A percentile compares a stretch with the other conserved stretches of the same genome.
Conservation (phyloP, 2,329 filamentous ascomycete species). For the Colletotrichum horii region DNA sequence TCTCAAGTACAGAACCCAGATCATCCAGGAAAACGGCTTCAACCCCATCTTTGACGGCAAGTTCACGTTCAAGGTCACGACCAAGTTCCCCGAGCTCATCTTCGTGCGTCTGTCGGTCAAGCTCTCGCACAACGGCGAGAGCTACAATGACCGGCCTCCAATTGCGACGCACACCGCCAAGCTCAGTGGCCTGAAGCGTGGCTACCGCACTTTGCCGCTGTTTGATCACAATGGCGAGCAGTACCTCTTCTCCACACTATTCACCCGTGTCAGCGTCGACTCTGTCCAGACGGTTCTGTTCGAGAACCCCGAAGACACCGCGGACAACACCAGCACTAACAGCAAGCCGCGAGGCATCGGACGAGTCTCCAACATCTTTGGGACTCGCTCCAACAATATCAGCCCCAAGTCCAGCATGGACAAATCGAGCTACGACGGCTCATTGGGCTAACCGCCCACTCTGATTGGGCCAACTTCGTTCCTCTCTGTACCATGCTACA, state of each 20-base stretch:
- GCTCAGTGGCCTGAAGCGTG: conserved; percentile 85
- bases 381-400: conserved; percentile 49
- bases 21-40: conserved; percentile 88
- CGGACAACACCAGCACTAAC: conserved; percentile 33
- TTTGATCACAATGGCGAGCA: conserved; percentile 89
- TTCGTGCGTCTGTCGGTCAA: conserved; percentile 94
- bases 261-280: conserved; percentile 81
- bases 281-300: conserved; percentile 63
- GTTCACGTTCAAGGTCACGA: conserved; percentile 82
- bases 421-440: conserved; percentile 50
- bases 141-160: conserved; percentile 66
- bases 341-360: conserved; percentile 63
- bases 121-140: conserved; percentile 80
- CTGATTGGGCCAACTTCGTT: background rate
- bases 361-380: conserved; percentile 57
- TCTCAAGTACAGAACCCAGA: conserved; percentile 78
- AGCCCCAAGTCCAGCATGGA: conserved; percentile 58
- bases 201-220: conserved; percentile 90
- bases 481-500: background rate
- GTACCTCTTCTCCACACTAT: conserved; percentile 92
- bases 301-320: conserved; percentile 45
- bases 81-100: conserved; percentile 92
- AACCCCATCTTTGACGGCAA: conserved; percentile 86
- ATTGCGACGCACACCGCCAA: conserved; percentile 94
- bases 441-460: background rate